Evolutionary conservation across 345 rosid species (phyloP).

Genomic region (Barbarea vulgaris): DNA sequence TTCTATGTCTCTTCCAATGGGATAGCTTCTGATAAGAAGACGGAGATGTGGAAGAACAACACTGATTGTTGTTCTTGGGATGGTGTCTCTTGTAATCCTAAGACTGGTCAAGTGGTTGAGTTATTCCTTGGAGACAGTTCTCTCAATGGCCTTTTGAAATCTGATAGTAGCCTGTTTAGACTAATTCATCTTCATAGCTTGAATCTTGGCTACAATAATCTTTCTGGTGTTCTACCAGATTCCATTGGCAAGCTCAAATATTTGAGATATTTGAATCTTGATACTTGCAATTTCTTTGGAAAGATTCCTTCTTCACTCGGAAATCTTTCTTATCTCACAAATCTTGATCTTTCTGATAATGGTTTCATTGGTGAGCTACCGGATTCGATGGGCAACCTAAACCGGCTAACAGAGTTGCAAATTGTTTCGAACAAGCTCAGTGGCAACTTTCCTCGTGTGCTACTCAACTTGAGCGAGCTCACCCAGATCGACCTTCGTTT

Average conservation of each 20-base stretch:
- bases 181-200: neutral
- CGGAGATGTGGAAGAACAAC: slow-evolving; percentile 12
- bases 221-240: slow-evolving; percentile 16
- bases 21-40: neutral
- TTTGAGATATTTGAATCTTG: neutral
- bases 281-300: slow-evolving; percentile 15
- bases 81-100: slow-evolving; percentile 19
- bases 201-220: neutral
- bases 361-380: slow-evolving; percentile 37
- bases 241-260: slow-evolving; percentile 23
- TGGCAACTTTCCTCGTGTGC: neutral
- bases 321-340: slow-evolving; percentile 34
- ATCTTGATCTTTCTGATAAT: slow-evolving; percentile 37
- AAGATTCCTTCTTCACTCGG: slow-evolving; percentile 33
- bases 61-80: slow-evolving; percentile 27
- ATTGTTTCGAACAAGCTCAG: neutral
- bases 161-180: neutral
- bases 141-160: neutral
- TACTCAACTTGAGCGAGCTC: slow-evolving; percentile 21
- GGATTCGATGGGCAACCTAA: neutral
- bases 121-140: neutral
- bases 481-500: neutral
- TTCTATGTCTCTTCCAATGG: neutral
- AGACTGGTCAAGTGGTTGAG: neutral
- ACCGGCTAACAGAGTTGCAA: neutral